Conservation (phyloP, 1,284 basidiomycete genomes). For the Melanopsichium pennsylvanicum region DNA sequence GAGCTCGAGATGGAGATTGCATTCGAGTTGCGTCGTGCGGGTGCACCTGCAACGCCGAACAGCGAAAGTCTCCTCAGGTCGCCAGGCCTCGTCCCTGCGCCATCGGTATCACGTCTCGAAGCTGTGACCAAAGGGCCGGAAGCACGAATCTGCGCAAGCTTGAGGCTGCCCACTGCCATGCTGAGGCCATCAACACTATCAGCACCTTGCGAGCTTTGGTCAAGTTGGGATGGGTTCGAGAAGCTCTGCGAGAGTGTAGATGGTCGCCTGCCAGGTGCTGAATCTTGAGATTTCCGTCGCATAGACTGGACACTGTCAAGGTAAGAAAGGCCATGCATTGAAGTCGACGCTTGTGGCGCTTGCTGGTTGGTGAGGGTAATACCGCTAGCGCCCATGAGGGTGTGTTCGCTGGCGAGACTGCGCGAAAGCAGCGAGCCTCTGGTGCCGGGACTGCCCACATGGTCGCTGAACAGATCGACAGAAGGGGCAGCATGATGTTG, state of each 20-base stretch:
- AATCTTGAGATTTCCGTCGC: slow-evolving; percentile 6
- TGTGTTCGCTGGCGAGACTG: slow-evolving; percentile 51
- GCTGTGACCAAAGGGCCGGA: slow-evolving; percentile 7
- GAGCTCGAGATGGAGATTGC: slow-evolving; percentile 33
- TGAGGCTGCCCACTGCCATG: slow-evolving; percentile 48
- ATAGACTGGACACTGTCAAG: slow-evolving; percentile 6
- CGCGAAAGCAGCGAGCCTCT: slow-evolving; percentile 33
- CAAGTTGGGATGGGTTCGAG: slow-evolving; percentile 7
- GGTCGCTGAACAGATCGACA: slow-evolving; percentile 44
- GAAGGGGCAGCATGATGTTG: slow-evolving; percentile 47
- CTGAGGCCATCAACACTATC: slow-evolving; percentile 23
- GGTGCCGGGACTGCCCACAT: slow-evolving; percentile 39
- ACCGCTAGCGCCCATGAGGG: slow-evolving; percentile 47
- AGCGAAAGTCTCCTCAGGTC: slow-evolving; percentile 31
- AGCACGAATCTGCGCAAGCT: slow-evolving; percentile 41
- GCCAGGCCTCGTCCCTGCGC: slow-evolving; percentile 7
- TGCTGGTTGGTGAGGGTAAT: slow-evolving; percentile 41
- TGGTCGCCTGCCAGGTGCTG: neutral
- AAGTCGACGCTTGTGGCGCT: neutral
- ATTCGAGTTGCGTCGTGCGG: slow-evolving; percentile 40
- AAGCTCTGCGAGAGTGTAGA: slow-evolving; percentile 25
- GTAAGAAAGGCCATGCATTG: slow-evolving; percentile 3
- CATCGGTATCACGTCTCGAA: slow-evolving; percentile 18
- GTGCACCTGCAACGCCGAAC: slow-evolving; percentile 25
- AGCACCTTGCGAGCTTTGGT: neutral